These are phyloP conservation scores for Penicillium sp. DNA, from an alignment of 2,329 filamentous ascomycete genomes.

Conservation along the genomic window DNA sequence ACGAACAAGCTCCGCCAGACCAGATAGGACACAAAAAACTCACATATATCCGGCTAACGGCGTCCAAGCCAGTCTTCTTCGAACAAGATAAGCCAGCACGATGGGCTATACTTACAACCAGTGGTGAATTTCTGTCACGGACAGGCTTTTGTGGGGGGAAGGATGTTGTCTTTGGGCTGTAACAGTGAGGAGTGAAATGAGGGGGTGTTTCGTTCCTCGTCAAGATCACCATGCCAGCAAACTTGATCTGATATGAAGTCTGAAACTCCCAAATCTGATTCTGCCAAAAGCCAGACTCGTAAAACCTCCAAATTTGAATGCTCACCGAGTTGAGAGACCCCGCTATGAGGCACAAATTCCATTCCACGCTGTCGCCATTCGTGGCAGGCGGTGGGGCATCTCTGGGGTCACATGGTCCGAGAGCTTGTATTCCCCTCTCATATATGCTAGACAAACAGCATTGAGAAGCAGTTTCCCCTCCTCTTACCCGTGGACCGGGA, in stretches of 20 bases:
- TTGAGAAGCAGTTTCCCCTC: background rate
- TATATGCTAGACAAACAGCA: background rate
- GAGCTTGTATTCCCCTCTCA: constrained; percentile 24
- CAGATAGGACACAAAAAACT: constrained; percentile 26
- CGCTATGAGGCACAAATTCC: constrained; percentile 19
- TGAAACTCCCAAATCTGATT: constrained; percentile 1
- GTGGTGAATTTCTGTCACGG: constrained; percentile 7
- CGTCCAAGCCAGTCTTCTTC: constrained; percentile 35
- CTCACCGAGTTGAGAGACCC: constrained; percentile 10
- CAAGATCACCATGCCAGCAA: constrained; percentile 26
- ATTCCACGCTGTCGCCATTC: background rate
- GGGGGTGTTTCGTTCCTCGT: constrained; percentile 32
- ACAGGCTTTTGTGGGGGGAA: constrained; percentile 14
- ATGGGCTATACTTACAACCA: constrained; percentile 25
- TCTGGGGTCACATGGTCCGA: constrained; percentile 40
- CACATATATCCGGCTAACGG: constrained; percentile 33
- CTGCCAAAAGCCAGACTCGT: background rate
- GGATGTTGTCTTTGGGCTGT: constrained; percentile 14
- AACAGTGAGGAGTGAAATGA: constrained; percentile 26
- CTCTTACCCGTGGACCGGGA: background rate
- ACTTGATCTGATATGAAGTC: background rate
- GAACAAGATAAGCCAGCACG: constrained; percentile 35
- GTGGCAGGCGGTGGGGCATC: constrained; percentile 28
- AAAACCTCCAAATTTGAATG: background rate
- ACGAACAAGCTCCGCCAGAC: background rate